Percentiles rank a stretch among this genome's conserved stretches.
These are phyloP conservation scores for Plicaturopsis crispa DNA, from an alignment of 768 basidiomycete species.

Conservation along the genomic window DNA sequence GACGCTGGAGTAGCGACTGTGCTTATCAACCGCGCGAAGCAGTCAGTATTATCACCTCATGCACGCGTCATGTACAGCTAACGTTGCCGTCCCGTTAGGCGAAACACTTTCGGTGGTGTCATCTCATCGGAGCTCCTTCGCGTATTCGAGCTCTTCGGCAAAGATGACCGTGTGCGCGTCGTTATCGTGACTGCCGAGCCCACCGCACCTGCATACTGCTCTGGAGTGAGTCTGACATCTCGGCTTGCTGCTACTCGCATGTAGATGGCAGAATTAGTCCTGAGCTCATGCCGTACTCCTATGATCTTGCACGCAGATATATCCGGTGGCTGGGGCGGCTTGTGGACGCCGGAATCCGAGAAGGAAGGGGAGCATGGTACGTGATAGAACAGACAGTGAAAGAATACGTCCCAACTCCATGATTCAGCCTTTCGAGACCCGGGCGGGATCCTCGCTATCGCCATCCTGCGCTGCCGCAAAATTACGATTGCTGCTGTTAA, in stretches of 20 bases:
- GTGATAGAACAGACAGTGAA: no score
- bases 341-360: slow-evolving; percentile 29
- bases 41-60: slow-evolving; percentile 22
- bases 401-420: no score
- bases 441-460: slow-evolving; percentile 17
- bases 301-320: slow-evolving; percentile 36
- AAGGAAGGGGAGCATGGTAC: slow-evolving; percentile 41
- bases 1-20: slow-evolving; percentile 38
- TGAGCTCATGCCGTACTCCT: no score
- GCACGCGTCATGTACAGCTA: not conserved
- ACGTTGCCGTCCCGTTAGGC: slow-evolving; percentile 20
- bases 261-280: no score
- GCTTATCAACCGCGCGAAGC: slow-evolving; percentile 37
- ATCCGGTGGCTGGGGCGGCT: slow-evolving; percentile 34
- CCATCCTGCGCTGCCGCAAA: slow-evolving; percentile 23
- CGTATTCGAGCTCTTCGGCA: slow-evolving; percentile 19
- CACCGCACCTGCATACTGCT: slow-evolving; percentile 19
- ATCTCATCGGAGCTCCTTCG: slow-evolving; percentile 32
- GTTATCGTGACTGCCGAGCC: slow-evolving; percentile 21
- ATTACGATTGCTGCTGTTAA: slow-evolving; percentile 21
- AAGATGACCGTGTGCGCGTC: slow-evolving; percentile 20
- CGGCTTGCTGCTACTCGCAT: not conserved
- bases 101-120: slow-evolving; percentile 32
- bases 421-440: slow-evolving; percentile 9
- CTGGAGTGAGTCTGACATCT: slow-evolving; percentile 15